Conservation (phyloP, 2,329 filamentous ascomycete species). For the Knufia petricola region DNA sequence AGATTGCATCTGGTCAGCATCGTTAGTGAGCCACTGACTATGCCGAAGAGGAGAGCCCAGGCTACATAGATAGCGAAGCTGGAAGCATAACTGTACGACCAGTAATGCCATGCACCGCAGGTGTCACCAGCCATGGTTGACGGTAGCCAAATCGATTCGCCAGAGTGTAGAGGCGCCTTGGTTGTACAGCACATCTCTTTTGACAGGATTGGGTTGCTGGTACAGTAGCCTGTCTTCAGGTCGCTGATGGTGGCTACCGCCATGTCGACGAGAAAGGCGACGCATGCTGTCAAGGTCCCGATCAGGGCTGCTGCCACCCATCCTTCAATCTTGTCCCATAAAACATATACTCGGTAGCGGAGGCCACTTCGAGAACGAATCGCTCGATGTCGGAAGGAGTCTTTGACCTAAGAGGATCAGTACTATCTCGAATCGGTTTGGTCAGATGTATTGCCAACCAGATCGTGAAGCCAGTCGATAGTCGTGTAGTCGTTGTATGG, state of each 20-base stretch:
- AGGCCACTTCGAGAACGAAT: conserved; percentile 37
- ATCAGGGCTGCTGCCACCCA: conserved; percentile 49
- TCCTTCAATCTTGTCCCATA: conserved; percentile 44
- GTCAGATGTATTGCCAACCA: conserved; percentile 29
- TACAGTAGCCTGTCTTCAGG: conserved; percentile 50
- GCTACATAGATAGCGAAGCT: conserved; percentile 42
- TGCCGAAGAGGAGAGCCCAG: conserved; percentile 41
- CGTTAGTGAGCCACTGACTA: conserved; percentile 41
- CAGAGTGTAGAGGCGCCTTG: conserved; percentile 22
- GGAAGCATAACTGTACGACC: conserved; percentile 34
- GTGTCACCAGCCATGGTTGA: conserved; percentile 22
- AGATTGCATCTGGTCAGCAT: conserved; percentile 43
- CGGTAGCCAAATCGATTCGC: conserved; percentile 13
- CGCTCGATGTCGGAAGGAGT: conserved; percentile 44
- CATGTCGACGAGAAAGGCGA: conserved; percentile 49
- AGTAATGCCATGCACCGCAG: conserved; percentile 37
- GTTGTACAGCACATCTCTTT: conserved; percentile 42
- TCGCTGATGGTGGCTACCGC: conserved; percentile 46
- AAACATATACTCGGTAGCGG: conserved; percentile 30
- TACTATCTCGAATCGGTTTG: not conserved
- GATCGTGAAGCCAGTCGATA: conserved; percentile 53
- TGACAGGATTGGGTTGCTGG: conserved; percentile 35
- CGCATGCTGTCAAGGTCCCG: conserved; percentile 44
- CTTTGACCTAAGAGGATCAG: conserved; percentile 39
- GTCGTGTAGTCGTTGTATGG: conserved; percentile 54